Base-by-base conservation (phyloP, 1,284 basidiomycete species). In the Xerocomus amazonicus region DNA sequence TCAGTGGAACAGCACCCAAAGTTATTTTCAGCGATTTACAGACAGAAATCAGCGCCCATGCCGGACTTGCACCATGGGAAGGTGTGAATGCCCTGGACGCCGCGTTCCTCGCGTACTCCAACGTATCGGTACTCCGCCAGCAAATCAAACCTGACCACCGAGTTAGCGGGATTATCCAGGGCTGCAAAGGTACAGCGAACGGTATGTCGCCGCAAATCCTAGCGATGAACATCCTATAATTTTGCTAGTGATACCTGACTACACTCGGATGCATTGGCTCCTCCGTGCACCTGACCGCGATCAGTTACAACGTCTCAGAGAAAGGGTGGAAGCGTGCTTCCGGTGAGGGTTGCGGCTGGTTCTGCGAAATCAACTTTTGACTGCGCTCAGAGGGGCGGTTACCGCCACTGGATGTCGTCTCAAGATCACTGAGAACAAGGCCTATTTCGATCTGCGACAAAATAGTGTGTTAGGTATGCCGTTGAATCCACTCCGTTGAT, bases 61-160 rank as follows among this genome's bases (percentile, higher is more conserved):
- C 88, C 12, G 83, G 80, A 27, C 78, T 75, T 32, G 77, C 84
- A 3, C 89, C 87, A 14, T 91, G 89, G 89, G 87, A 92, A 68
- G 92, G 85, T 23, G 77, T 79, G 51, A 93, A 93, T 62, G 90
- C 91, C 5, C 78, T 90, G 37, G 91, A 92, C 65, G 92, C 90
- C 0, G 90, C 87, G 2, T 85, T 91, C 58, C 69, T 89, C 14
- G 86, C 89, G 3, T 94, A 94, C 68, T 79, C 79, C 8, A 77
- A 78, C 50, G 76, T 94, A 40, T 84, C 87, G 9, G 81, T 81
- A 2, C 73, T 94, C 39, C 78, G 91, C 13, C 90, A 90, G 65
- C 85, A 90, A 67, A 77, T 84, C 43, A 78, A 76, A 55, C 81
- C 79, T 6, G 73, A 75, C 40, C 81, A 87, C 61, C 79, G 84